Percentiles rank a stretch among this genome's conserved stretches.
Conservation (phyloP, 2,329 filamentous ascomycete genomes). For the Septoria petroselini region DNA sequence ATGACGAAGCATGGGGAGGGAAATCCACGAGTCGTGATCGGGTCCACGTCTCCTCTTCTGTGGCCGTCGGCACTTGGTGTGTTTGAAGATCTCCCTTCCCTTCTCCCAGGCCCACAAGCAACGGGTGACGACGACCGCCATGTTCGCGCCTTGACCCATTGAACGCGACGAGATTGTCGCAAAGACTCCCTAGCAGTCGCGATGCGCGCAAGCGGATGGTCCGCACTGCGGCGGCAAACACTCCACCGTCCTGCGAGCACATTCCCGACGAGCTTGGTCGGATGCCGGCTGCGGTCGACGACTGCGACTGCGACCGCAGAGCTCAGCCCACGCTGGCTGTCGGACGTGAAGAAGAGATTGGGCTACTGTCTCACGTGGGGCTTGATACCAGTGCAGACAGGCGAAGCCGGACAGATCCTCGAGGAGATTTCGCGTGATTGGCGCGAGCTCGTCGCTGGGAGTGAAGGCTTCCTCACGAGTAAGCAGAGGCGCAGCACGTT, state of each 20-base stretch:
- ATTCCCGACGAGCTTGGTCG: background rate
- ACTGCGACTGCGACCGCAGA: slow-evolving; percentile 33
- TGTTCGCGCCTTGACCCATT: background rate
- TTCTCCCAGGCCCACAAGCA: background rate
- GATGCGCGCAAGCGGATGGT: slow-evolving; percentile 1
- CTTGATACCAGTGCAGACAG: slow-evolving; percentile 56
- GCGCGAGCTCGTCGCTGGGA: slow-evolving; percentile 68
- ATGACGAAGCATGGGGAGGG: slow-evolving; percentile 2
- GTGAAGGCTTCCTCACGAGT: slow-evolving; percentile 70
- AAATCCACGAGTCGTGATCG: background rate
- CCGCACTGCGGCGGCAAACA: background rate
- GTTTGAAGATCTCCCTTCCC: slow-evolving; percentile 1
- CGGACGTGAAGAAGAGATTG: slow-evolving; percentile 62
- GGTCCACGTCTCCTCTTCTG: background rate
- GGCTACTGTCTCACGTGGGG: slow-evolving; percentile 76
- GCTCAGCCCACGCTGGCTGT: slow-evolving; percentile 63
- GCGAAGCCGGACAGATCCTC: slow-evolving; percentile 59
- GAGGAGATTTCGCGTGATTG: slow-evolving; percentile 62
- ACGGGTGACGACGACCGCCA: background rate
- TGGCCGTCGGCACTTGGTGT: background rate
- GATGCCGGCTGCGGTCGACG: slow-evolving; percentile 2
- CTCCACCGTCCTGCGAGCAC: background rate
- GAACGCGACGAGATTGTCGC: background rate
- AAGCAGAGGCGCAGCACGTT: slow-evolving; percentile 61
- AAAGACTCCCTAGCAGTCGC: background rate